Base-by-base conservation (phyloP, 106 monocot species). In the Dactylorhiza incarnata region DNA sequence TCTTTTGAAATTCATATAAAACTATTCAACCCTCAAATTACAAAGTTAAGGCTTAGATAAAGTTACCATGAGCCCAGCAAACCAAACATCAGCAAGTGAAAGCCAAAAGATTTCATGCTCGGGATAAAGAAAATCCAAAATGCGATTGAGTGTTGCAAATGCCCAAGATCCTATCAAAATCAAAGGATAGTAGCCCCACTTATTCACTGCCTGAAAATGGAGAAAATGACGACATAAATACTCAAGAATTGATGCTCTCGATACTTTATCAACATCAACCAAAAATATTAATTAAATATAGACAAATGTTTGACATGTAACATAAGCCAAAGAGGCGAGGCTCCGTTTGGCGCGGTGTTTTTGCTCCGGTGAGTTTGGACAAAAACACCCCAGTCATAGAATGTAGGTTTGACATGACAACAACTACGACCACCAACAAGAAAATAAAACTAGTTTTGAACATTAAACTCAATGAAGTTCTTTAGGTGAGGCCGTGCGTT, bases 151-250 rank as follows among this genome's bases (percentile, higher is more conserved):
- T 70, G 99, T 99, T 44, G 85, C 94, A 89, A 99, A 99, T 66
- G 89, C 81, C 99, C 99, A 99, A 37, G 99, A 94, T 51, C 99
- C 99, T 59, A 99, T 99, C 81, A 99, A 77, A 59, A 99, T 99
- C 71, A 99, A 78, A 65, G 99, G 99, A 80, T 99, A 99, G 75
- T 94, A 94, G 53, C 99, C 99, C 99, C 99, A 99, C 43, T 88
- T 85, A 74, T 91, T 89, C 48, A 94, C 75, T 75, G 99, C 99
- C 99, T 99, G 81, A 19, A 87, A 87, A 84, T 76, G 15, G 48
- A 59, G 59, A 15, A 76, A 14, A 49, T 46, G 72, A 61, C 45
- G 54, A 51, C 17, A 58, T 37, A 50, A 52, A 10, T 6, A 49
- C 15, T 15, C 70, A 9, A 68, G 12, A 68, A 1, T 55, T 69